These are phyloP conservation scores for Lactifluus hygrophoroides DNA, from an alignment of 768 basidiomycete species.

Conservation along the genomic window DNA sequence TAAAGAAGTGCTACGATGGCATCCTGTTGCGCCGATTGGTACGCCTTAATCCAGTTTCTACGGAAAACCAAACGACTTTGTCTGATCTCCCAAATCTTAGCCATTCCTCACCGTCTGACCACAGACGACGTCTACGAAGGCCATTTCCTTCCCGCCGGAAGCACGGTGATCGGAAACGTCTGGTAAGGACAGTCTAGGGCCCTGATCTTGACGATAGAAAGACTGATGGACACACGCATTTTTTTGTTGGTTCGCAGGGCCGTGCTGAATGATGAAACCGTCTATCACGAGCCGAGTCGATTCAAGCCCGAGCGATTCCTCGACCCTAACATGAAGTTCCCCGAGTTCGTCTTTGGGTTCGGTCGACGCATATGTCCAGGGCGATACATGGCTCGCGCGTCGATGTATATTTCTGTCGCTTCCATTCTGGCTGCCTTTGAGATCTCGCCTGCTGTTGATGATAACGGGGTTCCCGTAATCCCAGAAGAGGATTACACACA, in stretches of 20 bases:
- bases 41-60: not conserved
- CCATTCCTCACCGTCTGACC: slow-evolving; percentile 21
- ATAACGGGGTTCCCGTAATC: not conserved
- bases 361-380: slow-evolving; percentile 17
- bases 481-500: slow-evolving; percentile 5
- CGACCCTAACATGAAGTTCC: not conserved
- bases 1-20: slow-evolving; percentile 24
- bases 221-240: not conserved
- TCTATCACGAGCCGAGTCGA: slow-evolving; percentile 10
- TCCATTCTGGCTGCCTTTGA: slow-evolving; percentile 11
- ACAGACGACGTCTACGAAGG: slow-evolving; percentile 24
- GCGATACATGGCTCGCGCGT: slow-evolving; percentile 13
- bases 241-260: slow-evolving; percentile 14
- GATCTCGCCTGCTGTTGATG: not conserved
- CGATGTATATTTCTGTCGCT: slow-evolving; percentile 12
- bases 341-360: slow-evolving; percentile 13
- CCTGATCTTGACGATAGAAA: not conserved
- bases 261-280: slow-evolving; percentile 8
- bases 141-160: slow-evolving; percentile 27
- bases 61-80: not conserved
- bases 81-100: not conserved
- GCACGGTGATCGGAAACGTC: slow-evolving; percentile 22
- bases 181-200: slow-evolving; percentile 7
- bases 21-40: slow-evolving; percentile 21
- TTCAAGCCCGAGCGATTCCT: slow-evolving; percentile 17